A percentile compares a stretch with the other conserved stretches of the same genome.
Evolutionary conservation across 2,329 filamentous ascomycete species (phyloP).

Genomic region (Diplodia sapinea): DNA sequence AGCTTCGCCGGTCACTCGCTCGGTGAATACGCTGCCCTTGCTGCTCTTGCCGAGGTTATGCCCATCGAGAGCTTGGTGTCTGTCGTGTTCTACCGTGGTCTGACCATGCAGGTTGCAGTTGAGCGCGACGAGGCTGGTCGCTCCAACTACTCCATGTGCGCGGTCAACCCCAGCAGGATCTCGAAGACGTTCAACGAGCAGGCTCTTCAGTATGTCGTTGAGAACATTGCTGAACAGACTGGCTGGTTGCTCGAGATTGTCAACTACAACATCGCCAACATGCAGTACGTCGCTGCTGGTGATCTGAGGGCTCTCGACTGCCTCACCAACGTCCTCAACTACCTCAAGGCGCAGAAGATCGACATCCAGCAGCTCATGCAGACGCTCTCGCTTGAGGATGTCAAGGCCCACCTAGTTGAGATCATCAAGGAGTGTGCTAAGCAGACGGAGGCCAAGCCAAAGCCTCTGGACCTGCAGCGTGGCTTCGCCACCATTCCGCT

Average conservation of each 20-base stretch:
- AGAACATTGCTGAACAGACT: conserved; percentile 91
- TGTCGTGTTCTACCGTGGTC: conserved; percentile 97
- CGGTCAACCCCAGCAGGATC: conserved; percentile 97
- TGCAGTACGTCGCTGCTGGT: conserved; percentile 72
- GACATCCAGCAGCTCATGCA: conserved; percentile 93
- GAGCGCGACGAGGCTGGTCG: conserved; percentile 91
- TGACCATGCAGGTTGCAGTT: conserved; percentile 99
- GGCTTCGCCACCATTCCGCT: conserved; percentile 97
- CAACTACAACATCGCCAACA: conserved; percentile 82
- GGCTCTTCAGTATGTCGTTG: conserved; percentile 93
- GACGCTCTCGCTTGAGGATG: conserved; percentile 83
- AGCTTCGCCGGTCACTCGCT: conserved; percentile 98
- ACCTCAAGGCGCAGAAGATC: conserved; percentile 94
- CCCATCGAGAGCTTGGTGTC: conserved; percentile 99
- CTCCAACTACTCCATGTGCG: conserved; percentile 99
- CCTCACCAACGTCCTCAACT: conserved; percentile 84
- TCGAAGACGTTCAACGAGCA: conserved; percentile 99
- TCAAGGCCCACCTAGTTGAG: conserved; percentile 85
- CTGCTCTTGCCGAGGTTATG: conserved; percentile 96
- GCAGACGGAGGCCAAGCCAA: conserved; percentile 85
- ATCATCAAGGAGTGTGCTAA: conserved; percentile 90
- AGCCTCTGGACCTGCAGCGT: conserved; percentile 86
- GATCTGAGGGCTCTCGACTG: conserved; percentile 70
- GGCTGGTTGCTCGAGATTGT: conserved; percentile 98
- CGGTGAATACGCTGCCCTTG: conserved; percentile 96